Percentiles rank a stretch among this genome's conserved stretches.
Evolutionary conservation across 2,329 filamentous ascomycete genomes (phyloP).

Genomic region (Scedosporium aurantiacum): DNA sequence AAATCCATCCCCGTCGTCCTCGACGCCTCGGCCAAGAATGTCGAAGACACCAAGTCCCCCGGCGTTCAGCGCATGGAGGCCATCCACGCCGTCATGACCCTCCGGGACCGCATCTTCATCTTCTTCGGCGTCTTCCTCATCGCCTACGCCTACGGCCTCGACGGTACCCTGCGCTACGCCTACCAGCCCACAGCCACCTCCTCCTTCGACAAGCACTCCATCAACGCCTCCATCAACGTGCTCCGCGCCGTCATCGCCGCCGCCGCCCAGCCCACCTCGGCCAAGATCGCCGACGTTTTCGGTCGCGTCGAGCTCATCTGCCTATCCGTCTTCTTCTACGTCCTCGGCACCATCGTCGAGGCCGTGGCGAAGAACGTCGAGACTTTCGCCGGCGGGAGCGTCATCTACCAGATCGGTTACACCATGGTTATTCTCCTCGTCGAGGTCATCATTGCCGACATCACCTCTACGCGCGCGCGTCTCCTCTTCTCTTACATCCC

Average conservation of each 20-base stretch:
- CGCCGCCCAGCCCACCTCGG: slow-evolving; percentile 44
- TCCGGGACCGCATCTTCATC: slow-evolving; percentile 41
- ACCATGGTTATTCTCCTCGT: slow-evolving; percentile 50
- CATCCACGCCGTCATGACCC: slow-evolving; percentile 39
- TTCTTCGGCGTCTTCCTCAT: slow-evolving; percentile 52
- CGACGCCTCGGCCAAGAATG: not conserved
- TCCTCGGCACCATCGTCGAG: slow-evolving; percentile 46
- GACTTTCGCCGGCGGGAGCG: slow-evolving; percentile 44
- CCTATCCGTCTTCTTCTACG: slow-evolving; percentile 50
- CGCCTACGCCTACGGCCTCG: slow-evolving; percentile 52
- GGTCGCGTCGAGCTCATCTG: slow-evolving; percentile 47
- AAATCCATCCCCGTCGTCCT: not conserved
- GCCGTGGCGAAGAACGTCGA: slow-evolving; percentile 35
- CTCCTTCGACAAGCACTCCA: slow-evolving; percentile 38
- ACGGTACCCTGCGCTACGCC: slow-evolving; percentile 42
- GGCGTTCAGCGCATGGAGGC: slow-evolving; percentile 51
- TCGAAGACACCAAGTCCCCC: slow-evolving; percentile 24
- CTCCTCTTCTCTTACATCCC: slow-evolving; percentile 56
- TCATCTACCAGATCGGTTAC: slow-evolving; percentile 54
- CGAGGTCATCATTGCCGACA: slow-evolving; percentile 53
- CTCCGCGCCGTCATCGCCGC: slow-evolving; percentile 48
- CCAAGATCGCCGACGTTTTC: slow-evolving; percentile 52
- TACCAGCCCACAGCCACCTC: slow-evolving; percentile 46
- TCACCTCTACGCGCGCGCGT: slow-evolving; percentile 51
- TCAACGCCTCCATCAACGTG: slow-evolving; percentile 46